phyloP scores from a whole-genome alignment of 2,329 filamentous ascomycete species.

The Knoxdaviesia capensis region DNA sequence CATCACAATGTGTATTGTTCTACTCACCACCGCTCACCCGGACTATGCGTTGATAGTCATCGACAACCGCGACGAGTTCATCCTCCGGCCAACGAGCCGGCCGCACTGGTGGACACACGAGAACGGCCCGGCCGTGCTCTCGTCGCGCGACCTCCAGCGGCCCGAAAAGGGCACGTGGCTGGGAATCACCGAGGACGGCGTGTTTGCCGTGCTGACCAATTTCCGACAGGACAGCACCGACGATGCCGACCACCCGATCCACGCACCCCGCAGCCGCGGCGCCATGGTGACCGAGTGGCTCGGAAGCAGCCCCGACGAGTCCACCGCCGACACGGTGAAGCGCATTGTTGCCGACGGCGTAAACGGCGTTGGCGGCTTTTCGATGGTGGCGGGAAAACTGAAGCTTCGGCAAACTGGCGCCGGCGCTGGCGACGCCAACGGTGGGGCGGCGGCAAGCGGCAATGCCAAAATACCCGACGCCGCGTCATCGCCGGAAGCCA shows the following conservation, averaged over 20 bases:
- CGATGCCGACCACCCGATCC: slow-evolving; percentile 29
- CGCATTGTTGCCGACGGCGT: slow-evolving; percentile 31
- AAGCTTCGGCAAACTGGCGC: slow-evolving; percentile 12
- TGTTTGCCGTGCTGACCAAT: slow-evolving; percentile 45
- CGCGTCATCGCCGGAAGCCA: not conserved
- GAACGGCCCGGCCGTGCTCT: slow-evolving; percentile 28
- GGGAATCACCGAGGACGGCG: slow-evolving; percentile 37
- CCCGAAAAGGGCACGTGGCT: slow-evolving; percentile 46
- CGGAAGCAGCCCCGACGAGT: slow-evolving; percentile 24
- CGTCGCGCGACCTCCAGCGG: slow-evolving; percentile 39
- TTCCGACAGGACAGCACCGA: slow-evolving; percentile 34
- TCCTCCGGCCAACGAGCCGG: slow-evolving; percentile 40
- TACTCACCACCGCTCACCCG: slow-evolving; percentile 58
- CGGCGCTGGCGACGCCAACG: slow-evolving; percentile 1
- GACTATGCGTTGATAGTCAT: slow-evolving; percentile 55
- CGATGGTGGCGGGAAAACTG: slow-evolving; percentile 43
- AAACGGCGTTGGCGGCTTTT: slow-evolving; percentile 45
- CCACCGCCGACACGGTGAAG: slow-evolving; percentile 27
- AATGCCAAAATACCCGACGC: not conserved
- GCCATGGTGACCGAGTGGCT: slow-evolving; percentile 45
- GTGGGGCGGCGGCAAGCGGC: slow-evolving; percentile 4
- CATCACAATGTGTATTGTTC: slow-evolving; percentile 50
- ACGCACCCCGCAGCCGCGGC: slow-evolving; percentile 36
- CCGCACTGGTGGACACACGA: slow-evolving; percentile 42
- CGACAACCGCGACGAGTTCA: slow-evolving; percentile 61